Percentiles rank a stretch among this genome's conserved stretches.
Evolutionary conservation across 495 filamentous ascomycete species (phyloP).

Genomic region (Penicillium bialowiezense): DNA sequence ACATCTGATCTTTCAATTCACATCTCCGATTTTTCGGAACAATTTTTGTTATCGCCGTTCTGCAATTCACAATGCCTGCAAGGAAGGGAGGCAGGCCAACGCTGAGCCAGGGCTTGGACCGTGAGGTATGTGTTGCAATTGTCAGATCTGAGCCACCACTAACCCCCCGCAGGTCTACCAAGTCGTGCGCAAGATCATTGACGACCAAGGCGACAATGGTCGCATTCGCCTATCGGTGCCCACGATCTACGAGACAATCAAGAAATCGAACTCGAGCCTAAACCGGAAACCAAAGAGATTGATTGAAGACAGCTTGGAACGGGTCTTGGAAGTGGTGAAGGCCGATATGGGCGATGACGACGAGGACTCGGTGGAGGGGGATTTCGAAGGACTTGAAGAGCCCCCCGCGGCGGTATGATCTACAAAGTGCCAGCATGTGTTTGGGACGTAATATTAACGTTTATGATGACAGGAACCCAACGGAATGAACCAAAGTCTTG

Average conservation of each 20-base stretch:
- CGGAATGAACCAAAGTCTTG: conserved; percentile 71
- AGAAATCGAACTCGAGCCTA: conserved; percentile 78
- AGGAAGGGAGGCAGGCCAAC: conserved; percentile 45
- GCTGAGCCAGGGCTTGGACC: conserved; percentile 53
- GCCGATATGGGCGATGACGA: conserved; percentile 58
- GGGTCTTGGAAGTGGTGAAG: conserved; percentile 72
- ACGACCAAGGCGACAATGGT: conserved; percentile 54
- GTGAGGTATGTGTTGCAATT: conserved; percentile 41
- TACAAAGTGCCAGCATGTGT: neutral
- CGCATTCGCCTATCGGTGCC: conserved; percentile 52
- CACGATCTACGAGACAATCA: conserved; percentile 71
- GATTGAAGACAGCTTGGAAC: conserved; percentile 82
- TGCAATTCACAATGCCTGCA: conserved; percentile 25
- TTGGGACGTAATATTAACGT: too few species aligned
- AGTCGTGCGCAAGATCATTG: conserved; percentile 68
- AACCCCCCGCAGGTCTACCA: conserved; percentile 58
- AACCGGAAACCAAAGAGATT: conserved; percentile 75
- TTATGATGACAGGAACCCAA: conserved; percentile 64
- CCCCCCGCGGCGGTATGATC: conserved; percentile 29
- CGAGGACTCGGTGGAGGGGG: conserved; percentile 58
- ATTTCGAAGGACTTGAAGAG: conserved; percentile 60
- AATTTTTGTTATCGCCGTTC: conserved; percentile 19
- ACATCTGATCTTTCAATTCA: conserved; percentile 1
- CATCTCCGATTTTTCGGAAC: conserved; percentile 15
- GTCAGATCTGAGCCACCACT: neutral